Evolutionary conservation across 2,329 filamentous ascomycete species (phyloP), one percentile per base, ranked within the genome.

Genomic region (Aspergillus quadrilineatus): DNA sequence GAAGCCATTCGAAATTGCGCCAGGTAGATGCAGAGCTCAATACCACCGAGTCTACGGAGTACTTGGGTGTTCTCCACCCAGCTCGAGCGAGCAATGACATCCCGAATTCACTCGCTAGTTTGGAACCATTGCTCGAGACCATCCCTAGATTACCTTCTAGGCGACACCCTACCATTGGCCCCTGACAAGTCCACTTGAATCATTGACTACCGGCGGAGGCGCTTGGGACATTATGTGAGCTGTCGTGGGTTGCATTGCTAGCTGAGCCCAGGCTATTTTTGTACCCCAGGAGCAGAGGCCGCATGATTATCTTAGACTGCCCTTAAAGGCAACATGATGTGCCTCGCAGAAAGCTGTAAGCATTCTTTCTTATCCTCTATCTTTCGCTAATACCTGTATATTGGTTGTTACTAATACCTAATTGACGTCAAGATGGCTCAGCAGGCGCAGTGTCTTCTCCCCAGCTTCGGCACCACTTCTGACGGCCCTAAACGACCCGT

Each of bases 401-500:
- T 54, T 53, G 28, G 51, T 34, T 49, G 53, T 52, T 50, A 54
- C 43, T 50, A 39, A 56, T 26, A 60, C 46, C 55, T 30, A 30
- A 60, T 8, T 47, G 29, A 47, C 53, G 14, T 37, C 10, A 50
- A 53, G 50, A 71, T 70, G 66, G 64, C 65, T 49, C 65, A 69
- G 58, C 66, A 67, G 41, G 50, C 50, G 22, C 65, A 69, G 42
- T 75, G 72, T 54, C 68, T 67, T 60, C 67, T 75, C 39, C 73
- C 73, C 50, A 65, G 62, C 28, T 70, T 75, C 57, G 66, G 71
- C 44, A 61, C 67, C 41, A 64, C 64, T 26, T 44, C 59, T 43
- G 61, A 66, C n/a, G 64, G 65, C 32, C 65, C 65, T 4, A 72
- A 67, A 60, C 71, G 71, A 50, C 69, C 69, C 41, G 67, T 74